Percentiles rank a stretch among this genome's conserved stretches.
Conservation (phyloP, 1,284 basidiomycete genomes). For the Ceratobasidium sp. region DNA sequence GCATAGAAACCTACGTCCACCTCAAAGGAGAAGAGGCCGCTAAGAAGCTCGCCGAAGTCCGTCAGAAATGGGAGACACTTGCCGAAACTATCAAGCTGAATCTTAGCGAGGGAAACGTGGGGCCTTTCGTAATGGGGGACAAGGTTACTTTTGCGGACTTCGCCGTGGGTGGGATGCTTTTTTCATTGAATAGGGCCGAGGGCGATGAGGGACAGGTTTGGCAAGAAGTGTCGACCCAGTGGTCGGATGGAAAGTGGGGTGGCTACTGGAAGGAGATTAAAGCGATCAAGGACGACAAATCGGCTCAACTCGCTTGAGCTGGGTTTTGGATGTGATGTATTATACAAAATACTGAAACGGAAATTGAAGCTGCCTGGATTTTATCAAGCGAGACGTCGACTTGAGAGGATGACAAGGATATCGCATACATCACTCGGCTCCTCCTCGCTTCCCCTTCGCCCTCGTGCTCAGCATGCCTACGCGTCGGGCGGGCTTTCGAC, state of each 20-base stretch:
- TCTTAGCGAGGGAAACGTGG: not conserved
- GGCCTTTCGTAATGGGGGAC: slow-evolving; percentile 20
- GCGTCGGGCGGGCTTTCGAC: no score
- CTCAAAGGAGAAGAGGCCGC: not conserved
- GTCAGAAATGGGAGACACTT: not conserved
- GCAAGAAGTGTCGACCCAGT: slow-evolving; percentile 4
- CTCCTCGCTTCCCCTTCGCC: no score
- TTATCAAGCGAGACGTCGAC: not conserved
- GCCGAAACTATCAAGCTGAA: slow-evolving; percentile 1
- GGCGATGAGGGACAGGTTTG: slow-evolving; percentile 2
- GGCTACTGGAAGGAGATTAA: slow-evolving; percentile 4
- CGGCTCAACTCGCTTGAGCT: slow-evolving; percentile 4
- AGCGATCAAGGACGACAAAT: not conserved
- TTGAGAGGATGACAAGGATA: no score
- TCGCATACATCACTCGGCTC: no score
- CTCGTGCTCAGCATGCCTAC: no score
- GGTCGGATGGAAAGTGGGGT: slow-evolving; percentile 14
- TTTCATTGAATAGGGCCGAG: not conserved
- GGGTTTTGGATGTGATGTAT: not conserved
- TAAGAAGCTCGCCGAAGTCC: not conserved
- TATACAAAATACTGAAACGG: not conserved
- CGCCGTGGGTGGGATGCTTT: slow-evolving; percentile 9
- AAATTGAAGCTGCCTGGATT: not conserved
- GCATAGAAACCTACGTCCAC: not conserved
- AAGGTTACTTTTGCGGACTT: slow-evolving; percentile 18